Conservation (phyloP, 768 basidiomycete species). For the Tulasnella sp. region DNA sequence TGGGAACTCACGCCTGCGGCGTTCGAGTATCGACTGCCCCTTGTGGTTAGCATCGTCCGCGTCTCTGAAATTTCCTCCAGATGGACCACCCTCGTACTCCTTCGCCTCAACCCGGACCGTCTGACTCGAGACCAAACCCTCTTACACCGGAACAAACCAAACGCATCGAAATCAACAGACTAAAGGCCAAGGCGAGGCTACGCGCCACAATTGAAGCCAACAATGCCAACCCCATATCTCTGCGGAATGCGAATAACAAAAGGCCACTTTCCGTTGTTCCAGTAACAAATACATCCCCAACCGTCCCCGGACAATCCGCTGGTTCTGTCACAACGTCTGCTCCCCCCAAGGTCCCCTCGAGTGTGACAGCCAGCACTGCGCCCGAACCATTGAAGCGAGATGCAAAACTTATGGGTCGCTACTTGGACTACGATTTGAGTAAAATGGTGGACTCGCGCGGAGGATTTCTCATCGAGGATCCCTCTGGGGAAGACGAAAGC, state of each 20-base stretch:
- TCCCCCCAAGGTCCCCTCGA: slow-evolving; percentile 19
- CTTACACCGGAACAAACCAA: slow-evolving; percentile 57
- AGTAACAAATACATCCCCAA: slow-evolving; percentile 49
- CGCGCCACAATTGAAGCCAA: slow-evolving; percentile 36
- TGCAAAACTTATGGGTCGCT: slow-evolving; percentile 61
- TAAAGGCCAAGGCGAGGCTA: slow-evolving; percentile 70
- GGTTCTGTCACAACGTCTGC: slow-evolving; percentile 17
- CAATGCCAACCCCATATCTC: slow-evolving; percentile 23
- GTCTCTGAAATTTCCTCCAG: no score
- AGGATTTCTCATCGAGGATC: slow-evolving; percentile 86
- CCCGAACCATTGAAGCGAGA: slow-evolving; percentile 57
- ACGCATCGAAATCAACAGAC: slow-evolving; percentile 63
- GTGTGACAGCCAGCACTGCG: slow-evolving; percentile 24
- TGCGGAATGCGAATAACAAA: slow-evolving; percentile 57
- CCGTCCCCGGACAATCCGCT: slow-evolving; percentile 31
- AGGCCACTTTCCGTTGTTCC: slow-evolving; percentile 50
- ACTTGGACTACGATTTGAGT: slow-evolving; percentile 93
- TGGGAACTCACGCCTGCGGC: no score
- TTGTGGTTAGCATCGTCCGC: no score
- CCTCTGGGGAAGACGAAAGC: slow-evolving; percentile 68
- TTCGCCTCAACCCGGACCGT: not conserved
- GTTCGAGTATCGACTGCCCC: no score
- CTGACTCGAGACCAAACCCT: slow-evolving; percentile 19
- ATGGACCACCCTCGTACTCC: slow-evolving; percentile 7
- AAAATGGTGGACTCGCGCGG: slow-evolving; percentile 97